A percentile compares a stretch with the other conserved stretches of the same genome.
phyloP scores from a whole-genome alignment of 306 rosid species.

The Trifolium fragiferum region DNA sequence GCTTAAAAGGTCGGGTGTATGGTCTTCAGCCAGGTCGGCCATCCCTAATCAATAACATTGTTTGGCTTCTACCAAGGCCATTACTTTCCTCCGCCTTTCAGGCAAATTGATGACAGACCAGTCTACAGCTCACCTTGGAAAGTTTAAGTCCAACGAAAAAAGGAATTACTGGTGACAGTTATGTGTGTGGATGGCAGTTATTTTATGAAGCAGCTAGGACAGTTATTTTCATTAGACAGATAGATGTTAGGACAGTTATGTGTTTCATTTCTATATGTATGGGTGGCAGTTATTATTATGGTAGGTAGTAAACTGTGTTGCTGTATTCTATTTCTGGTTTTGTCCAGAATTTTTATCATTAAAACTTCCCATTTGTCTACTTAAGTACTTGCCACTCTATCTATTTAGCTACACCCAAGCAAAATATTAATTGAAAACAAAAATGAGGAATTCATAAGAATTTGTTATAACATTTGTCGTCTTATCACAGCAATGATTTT shows the following conservation, averaged over 20 bases:
- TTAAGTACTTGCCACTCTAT: not conserved
- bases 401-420: slow-evolving; percentile 10
- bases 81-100: slow-evolving; percentile 11
- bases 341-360: not conserved
- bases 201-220: not conserved
- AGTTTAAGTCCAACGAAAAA: not conserved
- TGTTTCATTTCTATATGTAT: not conserved
- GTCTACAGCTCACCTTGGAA: not conserved
- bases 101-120: not conserved
- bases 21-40: not conserved
- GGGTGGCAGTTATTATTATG: not conserved
- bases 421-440: slow-evolving; percentile 3
- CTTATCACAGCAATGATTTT: not conserved
- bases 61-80: not conserved
- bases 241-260: not conserved
- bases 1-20: not conserved
- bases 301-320: not conserved
- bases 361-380: not conserved
- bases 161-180: not conserved
- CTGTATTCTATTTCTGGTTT: not conserved
- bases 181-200: not conserved
- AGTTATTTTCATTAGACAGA: not conserved
- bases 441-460: not conserved
- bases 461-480: slow-evolving; percentile 11
- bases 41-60: not conserved